These are phyloP conservation scores for Amaranthus tricolor DNA, from an alignment of 179 eudicot species.

Conservation along the genomic window DNA sequence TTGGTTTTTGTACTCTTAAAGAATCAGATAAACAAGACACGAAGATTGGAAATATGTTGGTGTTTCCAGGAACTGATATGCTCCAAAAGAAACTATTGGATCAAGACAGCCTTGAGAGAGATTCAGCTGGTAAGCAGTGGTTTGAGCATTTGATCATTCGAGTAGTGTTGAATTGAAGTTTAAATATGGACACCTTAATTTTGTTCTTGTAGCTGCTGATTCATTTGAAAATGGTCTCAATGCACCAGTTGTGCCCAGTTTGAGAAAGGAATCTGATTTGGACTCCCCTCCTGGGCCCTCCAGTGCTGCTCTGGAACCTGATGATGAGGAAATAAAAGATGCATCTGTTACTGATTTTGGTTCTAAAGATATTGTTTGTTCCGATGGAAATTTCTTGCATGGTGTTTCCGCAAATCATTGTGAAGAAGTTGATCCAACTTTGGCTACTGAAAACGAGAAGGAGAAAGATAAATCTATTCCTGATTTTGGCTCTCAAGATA, in stretches of 20 bases:
- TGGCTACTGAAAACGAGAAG: slow-evolving; percentile 17
- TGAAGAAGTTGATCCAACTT: slow-evolving; percentile 23
- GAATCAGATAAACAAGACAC: slow-evolving; percentile 61
- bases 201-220: slow-evolving; percentile 32
- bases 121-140: slow-evolving; percentile 27
- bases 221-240: slow-evolving; percentile 24
- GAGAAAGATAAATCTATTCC: slow-evolving; percentile 27
- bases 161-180: background rate
- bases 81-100: slow-evolving; percentile 56
- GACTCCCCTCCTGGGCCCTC: slow-evolving; percentile 35
- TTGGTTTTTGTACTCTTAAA: slow-evolving; percentile 64
- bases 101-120: slow-evolving; percentile 25
- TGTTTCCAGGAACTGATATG: slow-evolving; percentile 95
- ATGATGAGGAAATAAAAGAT: slow-evolving; percentile 23
- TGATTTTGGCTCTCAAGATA: slow-evolving; percentile 29
- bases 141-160: background rate
- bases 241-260: slow-evolving; percentile 28
- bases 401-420: slow-evolving; percentile 23
- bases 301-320: slow-evolving; percentile 25
- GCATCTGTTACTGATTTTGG: slow-evolving; percentile 30
- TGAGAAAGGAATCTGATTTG: slow-evolving; percentile 31
- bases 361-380: slow-evolving; percentile 27
- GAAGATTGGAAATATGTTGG: slow-evolving; percentile 79
- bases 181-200: slow-evolving; percentile 11
- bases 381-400: slow-evolving; percentile 17